Conservation (phyloP, 495 filamentous ascomycete genomes). For the Penicillium daleae region DNA sequence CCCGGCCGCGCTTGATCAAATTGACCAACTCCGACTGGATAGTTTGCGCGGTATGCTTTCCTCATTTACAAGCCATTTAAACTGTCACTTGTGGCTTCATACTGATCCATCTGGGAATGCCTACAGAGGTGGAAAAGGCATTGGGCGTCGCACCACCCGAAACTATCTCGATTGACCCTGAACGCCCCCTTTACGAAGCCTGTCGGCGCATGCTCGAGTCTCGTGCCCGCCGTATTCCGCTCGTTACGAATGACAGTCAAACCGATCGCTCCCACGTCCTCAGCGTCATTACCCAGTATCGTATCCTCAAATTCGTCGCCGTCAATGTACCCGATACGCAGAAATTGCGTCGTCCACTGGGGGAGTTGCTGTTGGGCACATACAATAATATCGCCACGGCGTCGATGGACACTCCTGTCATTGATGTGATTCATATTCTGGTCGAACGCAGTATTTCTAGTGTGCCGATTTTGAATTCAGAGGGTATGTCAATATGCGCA, state of each 20-base stretch:
- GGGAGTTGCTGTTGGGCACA: slow-evolving; percentile 84
- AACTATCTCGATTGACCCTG: slow-evolving; percentile 92
- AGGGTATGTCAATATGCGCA: slow-evolving; percentile 51
- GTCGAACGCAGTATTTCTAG: slow-evolving; percentile 92
- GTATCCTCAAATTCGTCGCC: slow-evolving; percentile 97
- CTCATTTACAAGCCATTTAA: background rate
- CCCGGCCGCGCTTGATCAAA: slow-evolving; percentile 81
- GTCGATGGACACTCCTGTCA: slow-evolving; percentile 88
- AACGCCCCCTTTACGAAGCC: slow-evolving; percentile 89
- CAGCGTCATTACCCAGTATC: slow-evolving; percentile 95
- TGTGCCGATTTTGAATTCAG: slow-evolving; percentile 86
- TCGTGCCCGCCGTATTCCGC: slow-evolving; percentile 87
- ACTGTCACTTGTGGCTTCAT: background rate
- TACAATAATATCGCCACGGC: slow-evolving; percentile 81
- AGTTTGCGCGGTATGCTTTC: slow-evolving; percentile 76
- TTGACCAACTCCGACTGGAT: slow-evolving; percentile 93
- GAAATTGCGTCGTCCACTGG: slow-evolving; percentile 83
- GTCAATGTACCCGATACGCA: slow-evolving; percentile 94
- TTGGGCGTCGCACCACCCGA: slow-evolving; percentile 90
- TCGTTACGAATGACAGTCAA: slow-evolving; percentile 94
- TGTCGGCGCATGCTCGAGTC: slow-evolving; percentile 94
- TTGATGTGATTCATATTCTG: slow-evolving; percentile 93
- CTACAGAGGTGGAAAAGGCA: slow-evolving; percentile 86
- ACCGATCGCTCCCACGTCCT: slow-evolving; percentile 91
- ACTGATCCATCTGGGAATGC: slow-evolving; percentile 21